Base-by-base conservation (phyloP, 2,329 filamentous ascomycete species). In the Aureobasidium sp. region DNA sequence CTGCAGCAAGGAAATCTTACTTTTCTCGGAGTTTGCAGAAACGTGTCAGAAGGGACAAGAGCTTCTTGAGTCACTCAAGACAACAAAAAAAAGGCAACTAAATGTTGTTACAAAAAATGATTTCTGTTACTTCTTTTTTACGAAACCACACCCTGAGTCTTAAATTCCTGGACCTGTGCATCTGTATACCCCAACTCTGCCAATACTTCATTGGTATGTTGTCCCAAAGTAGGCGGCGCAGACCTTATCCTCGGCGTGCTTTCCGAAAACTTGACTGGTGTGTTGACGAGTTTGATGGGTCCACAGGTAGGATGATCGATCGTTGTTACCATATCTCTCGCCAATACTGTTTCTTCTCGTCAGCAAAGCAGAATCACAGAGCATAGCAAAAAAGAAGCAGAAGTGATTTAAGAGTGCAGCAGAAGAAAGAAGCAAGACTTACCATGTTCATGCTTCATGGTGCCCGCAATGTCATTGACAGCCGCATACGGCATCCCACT, bases 401-500 rank as follows among this genome's bases (percentile, higher is more conserved):
- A 4, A n/a, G n/a, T n/a, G n/a, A n/a, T n/a, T n/a, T n/a, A n/a
- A n/a, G n/a, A n/a, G n/a, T n/a, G n/a, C n/a, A n/a, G 20, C 4
- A 0, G 25, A 25, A 29, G 36, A 15, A 15, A 20, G 9, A 11
- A 22, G 12, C 25, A 22, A 48, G 34, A 72, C 77, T 77, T 79
- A 77, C 91, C 91, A 75, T 99, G 94, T 65, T 87, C 83, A 71
- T 97, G 91, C 64, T 88, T 87, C 58, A 99, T 78, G 0, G 94
- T 90, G 22, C 81, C 84, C 73, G 94, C 88, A 8, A 99, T 86
- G 71, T 99, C 93, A 71, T 97, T 99, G 68, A 99, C 89, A 1
- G 93, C 91, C 0, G 93, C 89, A 69, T 94, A 99, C 0, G 94
- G 94, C 87, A 99, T 87, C 5, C 94, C 94, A 63, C 84, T 89